Evolutionary conservation across 805 yeast genomes (phyloP), one percentile per base, ranked within the genome.

Genomic region (Cyberlindnera suaveolens): DNA sequence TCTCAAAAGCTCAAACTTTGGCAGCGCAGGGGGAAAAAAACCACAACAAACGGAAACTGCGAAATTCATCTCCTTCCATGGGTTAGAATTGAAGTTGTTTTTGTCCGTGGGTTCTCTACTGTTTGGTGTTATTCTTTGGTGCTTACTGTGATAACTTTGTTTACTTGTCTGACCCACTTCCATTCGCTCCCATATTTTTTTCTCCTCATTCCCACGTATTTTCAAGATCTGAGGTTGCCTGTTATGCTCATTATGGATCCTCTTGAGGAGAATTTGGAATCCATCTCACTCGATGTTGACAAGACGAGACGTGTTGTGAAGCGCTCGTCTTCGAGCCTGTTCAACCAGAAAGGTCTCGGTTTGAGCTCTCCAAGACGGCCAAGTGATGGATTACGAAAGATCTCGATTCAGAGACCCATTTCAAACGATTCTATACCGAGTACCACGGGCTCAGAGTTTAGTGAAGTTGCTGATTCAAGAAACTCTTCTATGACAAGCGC

Each of bases 351-450:
- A 46, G 29, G 61, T 58, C 1, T 34, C 54, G 11, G 60, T 60
- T 1, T 38, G 56, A 13, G 31, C 42, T 11, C 44, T 5, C 50
- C 57, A 1, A 47, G 56, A 19, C 46, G 62, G 33, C 62, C 62
- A 9, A 53, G 58, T 36, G 62, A 56, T 33, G 45, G 41, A 18
- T 38, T 50, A 8, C 41, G 52, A 40, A 47, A 46, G 17, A 40
- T 48, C 4, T 42, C 57, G 2, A 44, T 53, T 11, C 33, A 56
- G 23, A 50, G 62, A 47, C 62, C 62, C 1, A 57, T 55, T 6
- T 58, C 62, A 8, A 53, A 58, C 41, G 62, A 58, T 43, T 56
- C 61, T 3, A 52, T 58, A 13, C 42, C 49, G 7, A 47, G 51
- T 32, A 41, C 58, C 5, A 44, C 32, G 9, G 48, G 45, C 11